Evolutionary conservation across 306 rosid genomes (phyloP), one percentile per base, ranked within the genome.

Genomic region (Purshia tridentata): DNA sequence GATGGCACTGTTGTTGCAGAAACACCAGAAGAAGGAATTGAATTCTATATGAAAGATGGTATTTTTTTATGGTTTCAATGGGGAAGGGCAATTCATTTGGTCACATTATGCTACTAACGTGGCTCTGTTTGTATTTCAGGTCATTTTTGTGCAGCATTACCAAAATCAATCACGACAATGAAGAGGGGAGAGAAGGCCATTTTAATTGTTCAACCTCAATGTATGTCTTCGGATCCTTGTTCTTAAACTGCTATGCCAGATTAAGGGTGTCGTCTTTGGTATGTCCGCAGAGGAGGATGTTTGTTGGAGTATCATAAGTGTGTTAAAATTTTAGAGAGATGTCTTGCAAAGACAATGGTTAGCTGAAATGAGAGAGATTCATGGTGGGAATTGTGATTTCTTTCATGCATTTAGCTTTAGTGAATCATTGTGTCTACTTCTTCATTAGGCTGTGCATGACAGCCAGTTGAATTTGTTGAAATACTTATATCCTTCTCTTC

Each of bases 21-120:
- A 79, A 75, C 91, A 10, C 83, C 70, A 0, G 85, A 81, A 60
- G 86, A 52, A 73, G 96, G 96, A 73, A 37, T 84, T 64, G 91
- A 87, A 64, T 90, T 90, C 84, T 72, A 75, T 67, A 70, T 84
- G 73, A 84, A 90, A 72, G 84, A 86, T 84, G 96, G 96, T 88
- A 84, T 54, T 44, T 39, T 57, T 23, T 64, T 68, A 5, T 64
- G 49, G 29, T 45, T 8, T 49, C 29, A 47, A 71, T 14, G 22
- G 1, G 15, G 78, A 37, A 49, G 23, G 18, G n/a, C 39, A 9
- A 9, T 39, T 40, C 12, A 5, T 42, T 45, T 60, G 6, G 12
- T 39, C 46, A 56, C 46, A 56, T 37, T 40, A 8, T 51, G 65
- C 70, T 19, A 29, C 14, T 67, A n/a, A 52, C 51, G 16, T 4